Evolutionary conservation across 2,329 filamentous ascomycete genomes (phyloP).

Genomic region (Cyphellophora europaea): DNA sequence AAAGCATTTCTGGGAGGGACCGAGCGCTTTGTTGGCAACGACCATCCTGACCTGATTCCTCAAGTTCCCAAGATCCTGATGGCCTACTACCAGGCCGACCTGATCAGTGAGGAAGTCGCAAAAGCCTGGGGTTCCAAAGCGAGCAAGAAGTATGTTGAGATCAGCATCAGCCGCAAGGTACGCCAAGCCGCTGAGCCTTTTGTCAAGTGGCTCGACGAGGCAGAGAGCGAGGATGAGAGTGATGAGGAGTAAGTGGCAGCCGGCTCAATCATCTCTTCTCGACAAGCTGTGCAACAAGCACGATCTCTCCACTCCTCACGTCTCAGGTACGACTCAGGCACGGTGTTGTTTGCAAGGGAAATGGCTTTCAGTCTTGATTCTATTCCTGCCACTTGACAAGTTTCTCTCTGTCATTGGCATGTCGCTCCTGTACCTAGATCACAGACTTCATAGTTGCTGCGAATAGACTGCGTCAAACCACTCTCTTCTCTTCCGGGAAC

Average conservation of each 20-base stretch:
- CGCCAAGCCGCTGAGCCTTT: slow-evolving; percentile 91
- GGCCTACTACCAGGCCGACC: slow-evolving; percentile 81
- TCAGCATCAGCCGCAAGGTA: slow-evolving; percentile 84
- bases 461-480: no score
- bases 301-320: no score
- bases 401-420: no score
- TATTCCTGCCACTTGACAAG: no score
- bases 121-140: slow-evolving; percentile 89
- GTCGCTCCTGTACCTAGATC: no score
- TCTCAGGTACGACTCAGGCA: no score
- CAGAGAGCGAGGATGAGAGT: slow-evolving; percentile 59
- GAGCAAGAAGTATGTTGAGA: slow-evolving; percentile 96
- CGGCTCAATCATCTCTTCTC: neutral
- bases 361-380: no score
- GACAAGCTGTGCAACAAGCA: no score
- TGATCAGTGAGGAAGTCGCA: slow-evolving; percentile 79
- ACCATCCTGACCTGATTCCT: slow-evolving; percentile 68
- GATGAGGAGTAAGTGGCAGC: slow-evolving; percentile 25
- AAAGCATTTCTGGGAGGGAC: slow-evolving; percentile 92
- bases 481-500: no score
- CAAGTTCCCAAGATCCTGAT: slow-evolving; percentile 79
- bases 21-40: slow-evolving; percentile 79
- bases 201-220: slow-evolving; percentile 85
- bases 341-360: no score
- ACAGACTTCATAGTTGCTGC: no score